Percentiles rank a stretch among this genome's conserved stretches.
Evolutionary conservation across 2,329 filamentous ascomycete genomes (phyloP).

Genomic region (Aureobasidium pullulans): DNA sequence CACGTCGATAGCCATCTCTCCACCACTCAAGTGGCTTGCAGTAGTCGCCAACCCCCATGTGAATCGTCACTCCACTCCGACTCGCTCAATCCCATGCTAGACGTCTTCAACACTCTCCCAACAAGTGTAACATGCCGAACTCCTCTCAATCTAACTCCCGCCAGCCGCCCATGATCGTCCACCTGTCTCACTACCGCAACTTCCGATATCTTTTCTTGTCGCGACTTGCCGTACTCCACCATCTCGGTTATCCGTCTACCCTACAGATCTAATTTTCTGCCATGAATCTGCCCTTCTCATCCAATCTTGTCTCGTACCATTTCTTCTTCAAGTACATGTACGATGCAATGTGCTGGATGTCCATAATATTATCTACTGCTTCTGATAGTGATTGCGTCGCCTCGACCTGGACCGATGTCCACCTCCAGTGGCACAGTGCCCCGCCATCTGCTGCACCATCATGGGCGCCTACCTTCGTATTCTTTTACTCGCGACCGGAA

Average conservation of each 20-base stretch:
- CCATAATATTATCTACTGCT: too few species aligned
- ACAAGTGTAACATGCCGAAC: slow-evolving; percentile 7
- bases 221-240: background rate
- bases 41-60: slow-evolving; percentile 9
- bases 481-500: too few species aligned
- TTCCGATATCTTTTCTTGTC: background rate
- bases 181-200: background rate
- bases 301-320: background rate
- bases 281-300: background rate
- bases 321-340: background rate
- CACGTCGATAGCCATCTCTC: background rate
- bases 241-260: background rate
- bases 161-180: background rate
- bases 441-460: too few species aligned
- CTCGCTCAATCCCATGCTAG: background rate
- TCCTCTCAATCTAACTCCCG: background rate
- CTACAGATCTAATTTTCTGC: background rate
- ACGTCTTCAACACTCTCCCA: slow-evolving; percentile 4
- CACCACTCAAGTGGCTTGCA: slow-evolving; percentile 10
- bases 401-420: too few species aligned
- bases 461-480: too few species aligned
- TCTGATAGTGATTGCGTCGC: too few species aligned
- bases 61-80: slow-evolving; percentile 11
- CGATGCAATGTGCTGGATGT: too few species aligned
- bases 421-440: background rate